Conservation (phyloP, 768 basidiomycete genomes). For the Collybia sp. region DNA sequence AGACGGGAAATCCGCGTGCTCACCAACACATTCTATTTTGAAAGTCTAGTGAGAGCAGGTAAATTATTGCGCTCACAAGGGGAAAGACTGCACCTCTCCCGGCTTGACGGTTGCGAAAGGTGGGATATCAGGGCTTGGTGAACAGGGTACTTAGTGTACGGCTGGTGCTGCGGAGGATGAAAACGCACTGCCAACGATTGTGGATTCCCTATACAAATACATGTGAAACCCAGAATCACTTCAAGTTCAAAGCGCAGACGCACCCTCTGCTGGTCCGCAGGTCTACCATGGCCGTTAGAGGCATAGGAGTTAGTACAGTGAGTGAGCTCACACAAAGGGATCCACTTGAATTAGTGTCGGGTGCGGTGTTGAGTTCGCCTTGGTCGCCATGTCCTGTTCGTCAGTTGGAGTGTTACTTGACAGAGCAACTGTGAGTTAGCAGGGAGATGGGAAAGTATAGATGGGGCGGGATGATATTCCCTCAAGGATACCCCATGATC, state of each 20-base stretch:
- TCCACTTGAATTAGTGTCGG: conserved; percentile 62
- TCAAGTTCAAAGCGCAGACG: conserved; percentile 1
- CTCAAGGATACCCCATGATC: too few species aligned
- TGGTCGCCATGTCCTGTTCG: conserved; percentile 45
- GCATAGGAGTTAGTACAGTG: background rate
- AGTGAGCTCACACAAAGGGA: conserved; percentile 56
- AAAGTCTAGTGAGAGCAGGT: conserved; percentile 41
- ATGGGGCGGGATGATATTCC: too few species aligned
- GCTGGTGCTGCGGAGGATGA: background rate
- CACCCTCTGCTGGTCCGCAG: conserved; percentile 60
- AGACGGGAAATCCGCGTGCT: conserved; percentile 8
- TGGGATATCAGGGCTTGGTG: conserved; percentile 57
- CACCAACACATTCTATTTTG: conserved; percentile 67
- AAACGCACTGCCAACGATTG: conserved; percentile 70
- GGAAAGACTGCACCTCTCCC: conserved; percentile 36
- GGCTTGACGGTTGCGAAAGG: conserved; percentile 56
- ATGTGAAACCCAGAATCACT: background rate
- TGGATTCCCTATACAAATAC: conserved; percentile 45
- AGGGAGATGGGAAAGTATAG: too few species aligned
- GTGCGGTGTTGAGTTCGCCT: conserved; percentile 55
- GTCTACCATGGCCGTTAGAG: conserved; percentile 1
- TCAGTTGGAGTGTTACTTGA: background rate
- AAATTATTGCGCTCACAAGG: background rate
- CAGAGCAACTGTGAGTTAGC: too few species aligned
- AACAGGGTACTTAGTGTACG: background rate